Conservation (phyloP, 257 asterid genomes). For the Solanum boliviense region DNA sequence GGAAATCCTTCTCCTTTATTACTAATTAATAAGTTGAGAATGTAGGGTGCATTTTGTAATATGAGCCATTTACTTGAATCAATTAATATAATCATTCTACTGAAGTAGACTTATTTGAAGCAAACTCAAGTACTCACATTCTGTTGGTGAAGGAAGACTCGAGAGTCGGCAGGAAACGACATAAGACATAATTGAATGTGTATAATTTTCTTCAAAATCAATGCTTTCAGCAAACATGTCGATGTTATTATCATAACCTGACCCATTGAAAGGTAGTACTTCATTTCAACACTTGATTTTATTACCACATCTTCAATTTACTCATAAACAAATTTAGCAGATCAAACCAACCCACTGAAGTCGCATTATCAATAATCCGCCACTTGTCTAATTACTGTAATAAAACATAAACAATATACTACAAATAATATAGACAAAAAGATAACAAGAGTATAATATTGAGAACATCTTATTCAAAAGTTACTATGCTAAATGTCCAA, state of each 20-base stretch:
- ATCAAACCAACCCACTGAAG: background rate
- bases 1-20: too few relatives aligned
- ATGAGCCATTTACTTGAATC: background rate
- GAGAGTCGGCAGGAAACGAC: background rate
- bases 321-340: background rate
- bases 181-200: background rate
- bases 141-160: background rate
- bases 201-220: background rate
- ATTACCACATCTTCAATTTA: background rate
- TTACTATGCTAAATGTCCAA: too few relatives aligned
- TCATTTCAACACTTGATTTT: background rate
- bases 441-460: too few relatives aligned
- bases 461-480: too few relatives aligned
- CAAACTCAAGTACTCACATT: background rate
- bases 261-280: background rate
- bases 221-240: background rate
- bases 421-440: too few relatives aligned
- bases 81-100: too few relatives aligned
- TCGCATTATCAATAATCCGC: too few relatives aligned
- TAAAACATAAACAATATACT: too few relatives aligned
- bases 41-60: background rate
- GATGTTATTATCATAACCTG: background rate
- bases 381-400: too few relatives aligned
- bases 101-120: background rate
- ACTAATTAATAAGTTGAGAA: background rate